Base-by-base conservation (phyloP, 768 basidiomycete genomes). In the Mycena indigotica region DNA sequence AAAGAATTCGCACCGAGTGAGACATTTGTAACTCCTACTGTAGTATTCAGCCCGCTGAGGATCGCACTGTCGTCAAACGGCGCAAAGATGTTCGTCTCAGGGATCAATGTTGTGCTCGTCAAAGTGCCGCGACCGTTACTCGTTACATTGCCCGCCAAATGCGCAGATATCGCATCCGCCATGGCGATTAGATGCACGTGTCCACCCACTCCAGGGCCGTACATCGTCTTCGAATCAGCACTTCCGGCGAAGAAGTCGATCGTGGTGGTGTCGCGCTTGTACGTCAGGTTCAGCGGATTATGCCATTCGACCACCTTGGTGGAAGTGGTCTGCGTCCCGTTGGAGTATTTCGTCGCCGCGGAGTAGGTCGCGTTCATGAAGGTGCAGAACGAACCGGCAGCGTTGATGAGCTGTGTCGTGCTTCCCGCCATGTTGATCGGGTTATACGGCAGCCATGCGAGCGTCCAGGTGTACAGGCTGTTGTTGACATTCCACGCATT, bases 11-110 rank as follows among this genome's bases (percentile, higher is more conserved):
- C 15, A 50, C 49, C 58, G 45, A 50, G 58, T 41, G 58, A 55
- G 17, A 55, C 40, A 25, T 55, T 54, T n/a, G 52, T 50, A 28
- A 50, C n/a, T 4, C 52, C 41, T 3, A 40, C 48, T n/a, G 58
- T 39, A 17, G 49, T 21, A 40, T 59, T 59, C 24, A 59, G 15
- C 5, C 58, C 58, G n/a, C n/a, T n/a, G n/a, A n/a, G n/a, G n/a
- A 10, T 10, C 24, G 50, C 25, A 10, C 24, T 16, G 25, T 25
- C 48, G 29, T 50, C 21, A 21, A 25, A 50, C 48, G 49, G 53
- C 1, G 54, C 40, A 41, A 60, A 55, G 2, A 59, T 2, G 19
- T 25, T 30, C 13, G 50, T 55, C 50, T 59, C 57, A 21, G 57
- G 17, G 13, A 59, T 29, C 6, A 51, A 28, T 4, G 58, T 59